Base-by-base conservation (phyloP, 257 asterid species). In the Apocynum venetum region DNA sequence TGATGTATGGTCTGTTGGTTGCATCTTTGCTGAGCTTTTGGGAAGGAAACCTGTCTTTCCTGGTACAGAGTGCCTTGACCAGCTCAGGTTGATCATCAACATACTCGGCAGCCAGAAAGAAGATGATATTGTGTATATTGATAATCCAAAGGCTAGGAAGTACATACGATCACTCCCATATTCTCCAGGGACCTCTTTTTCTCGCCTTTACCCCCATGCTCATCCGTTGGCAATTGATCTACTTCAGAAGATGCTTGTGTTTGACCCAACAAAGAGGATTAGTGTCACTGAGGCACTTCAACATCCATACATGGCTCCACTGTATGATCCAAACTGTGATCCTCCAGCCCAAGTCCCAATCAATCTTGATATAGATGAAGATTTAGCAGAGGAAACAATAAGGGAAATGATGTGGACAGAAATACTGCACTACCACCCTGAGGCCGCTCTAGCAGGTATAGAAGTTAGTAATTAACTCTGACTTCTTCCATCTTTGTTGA, bases 1-100 rank as follows among this genome's bases (percentile, higher is more conserved):
- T 49, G 83, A 80, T 51, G 80, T 80, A 44, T 80, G 83, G 83
- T 80, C 83, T 48, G 80, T 80, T 64, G 80, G 83, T 59, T 80
- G 83, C 44, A 80, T 80, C 38, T 80, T 80, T 61, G 80, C 83
- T 38, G 83, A 80, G 64, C 83, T 80, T 66, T 64, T 80, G 49
- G 83, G 80, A 53, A 80, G 80, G 80, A 76, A 80, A 76, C 80
- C 83, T 19, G 73, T 80, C 43, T 80, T 80, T 25, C 80, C 80
- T 3, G 83, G 83, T 48, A 80, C 80, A 4, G 80, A 80, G 40
- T 80, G 80, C 77, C 83, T 80, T 9, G 80, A 80, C 74, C 80
- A 80, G 68, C 83, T 80, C 5, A 80, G 80, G 74, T 63, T 80
- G 69, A 80, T 80, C 44, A 76, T 80, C 17, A 80, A 80, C 83